Evolutionary conservation across 1,139 yeast species (phyloP).

Genomic region (Blastobotrys indianensis): DNA sequence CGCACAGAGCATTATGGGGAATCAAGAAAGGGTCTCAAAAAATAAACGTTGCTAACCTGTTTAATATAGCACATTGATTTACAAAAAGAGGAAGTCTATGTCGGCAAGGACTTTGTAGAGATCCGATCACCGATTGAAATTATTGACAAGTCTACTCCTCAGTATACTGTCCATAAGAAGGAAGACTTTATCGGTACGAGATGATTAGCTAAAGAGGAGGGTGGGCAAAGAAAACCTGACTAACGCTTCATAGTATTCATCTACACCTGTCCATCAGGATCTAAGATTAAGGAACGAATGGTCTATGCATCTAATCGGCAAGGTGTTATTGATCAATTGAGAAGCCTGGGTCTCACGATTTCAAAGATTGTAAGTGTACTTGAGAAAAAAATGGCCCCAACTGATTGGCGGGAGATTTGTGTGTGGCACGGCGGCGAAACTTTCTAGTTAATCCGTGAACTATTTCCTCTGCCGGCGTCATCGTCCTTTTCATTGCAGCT

Average conservation of each 20-base stretch:
- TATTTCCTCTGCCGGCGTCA: too few species aligned
- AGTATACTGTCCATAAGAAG: conserved; percentile 49
- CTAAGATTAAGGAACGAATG: conserved; percentile 89
- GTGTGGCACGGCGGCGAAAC: too few species aligned
- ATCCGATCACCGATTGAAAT: conserved; percentile 26
- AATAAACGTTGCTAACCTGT: too few species aligned
- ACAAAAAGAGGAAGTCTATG: conserved; percentile 33
- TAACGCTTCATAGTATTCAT: conserved; percentile 53
- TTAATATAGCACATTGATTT: conserved; percentile 30
- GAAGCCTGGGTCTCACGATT: conserved; percentile 16
- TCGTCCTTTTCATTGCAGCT: too few species aligned
- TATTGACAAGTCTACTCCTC: conserved; percentile 43
- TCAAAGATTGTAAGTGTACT: conserved; percentile 22
- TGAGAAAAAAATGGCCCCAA: too few species aligned
- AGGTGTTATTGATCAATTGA: conserved; percentile 39
- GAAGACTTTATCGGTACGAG: conserved; percentile 7
- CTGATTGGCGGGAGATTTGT: too few species aligned
- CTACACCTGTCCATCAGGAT: conserved; percentile 85
- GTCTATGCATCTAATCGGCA: conserved; percentile 79
- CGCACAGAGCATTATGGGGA: too few species aligned
- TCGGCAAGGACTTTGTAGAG: conserved; percentile 18
- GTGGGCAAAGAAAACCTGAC: too few species aligned
- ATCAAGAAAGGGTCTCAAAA: not conserved
- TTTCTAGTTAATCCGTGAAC: too few species aligned
- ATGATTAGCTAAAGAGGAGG: too few species aligned